Evolutionary conservation across 176 grass and related monocot genomes (phyloP).

Genomic region (Triticum urartu): DNA sequence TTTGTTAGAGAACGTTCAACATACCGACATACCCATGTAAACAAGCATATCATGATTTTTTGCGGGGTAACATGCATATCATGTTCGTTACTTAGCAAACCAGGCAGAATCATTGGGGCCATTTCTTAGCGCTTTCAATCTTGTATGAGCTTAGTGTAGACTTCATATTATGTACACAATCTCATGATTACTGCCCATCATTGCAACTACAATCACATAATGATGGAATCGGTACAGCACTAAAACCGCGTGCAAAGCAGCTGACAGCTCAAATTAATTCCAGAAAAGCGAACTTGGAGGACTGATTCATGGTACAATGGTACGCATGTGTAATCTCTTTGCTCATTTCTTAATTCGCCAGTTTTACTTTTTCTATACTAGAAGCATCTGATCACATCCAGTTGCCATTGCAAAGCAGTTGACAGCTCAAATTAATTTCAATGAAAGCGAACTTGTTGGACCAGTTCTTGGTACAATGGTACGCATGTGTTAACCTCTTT

Average conservation of each 20-base stretch:
- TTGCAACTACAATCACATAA: constrained; percentile 32
- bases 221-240: constrained; percentile 12
- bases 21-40: background rate
- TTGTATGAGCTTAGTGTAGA: background rate
- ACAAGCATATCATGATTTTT: too few species aligned
- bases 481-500: constrained; percentile 10
- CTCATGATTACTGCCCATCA: constrained; percentile 11
- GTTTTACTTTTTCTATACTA: background rate
- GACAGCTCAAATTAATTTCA: constrained; percentile 4
- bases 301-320: background rate
- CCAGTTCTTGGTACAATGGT: background rate
- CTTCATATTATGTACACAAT: constrained; percentile 18
- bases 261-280: constrained; percentile 14
- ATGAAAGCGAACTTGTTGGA: background rate
- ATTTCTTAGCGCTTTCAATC: constrained; percentile 18
- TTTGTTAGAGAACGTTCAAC: background rate
- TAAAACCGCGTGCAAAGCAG: background rate
- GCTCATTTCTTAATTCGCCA: constrained; percentile 11
- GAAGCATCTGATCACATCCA: background rate
- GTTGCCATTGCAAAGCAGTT: background rate
- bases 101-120: background rate
- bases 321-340: background rate
- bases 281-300: background rate
- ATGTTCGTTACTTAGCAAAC: background rate
- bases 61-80: too few species aligned